Base-by-base conservation (phyloP, 768 basidiomycete genomes). In the Mycena sanguinolenta region DNA sequence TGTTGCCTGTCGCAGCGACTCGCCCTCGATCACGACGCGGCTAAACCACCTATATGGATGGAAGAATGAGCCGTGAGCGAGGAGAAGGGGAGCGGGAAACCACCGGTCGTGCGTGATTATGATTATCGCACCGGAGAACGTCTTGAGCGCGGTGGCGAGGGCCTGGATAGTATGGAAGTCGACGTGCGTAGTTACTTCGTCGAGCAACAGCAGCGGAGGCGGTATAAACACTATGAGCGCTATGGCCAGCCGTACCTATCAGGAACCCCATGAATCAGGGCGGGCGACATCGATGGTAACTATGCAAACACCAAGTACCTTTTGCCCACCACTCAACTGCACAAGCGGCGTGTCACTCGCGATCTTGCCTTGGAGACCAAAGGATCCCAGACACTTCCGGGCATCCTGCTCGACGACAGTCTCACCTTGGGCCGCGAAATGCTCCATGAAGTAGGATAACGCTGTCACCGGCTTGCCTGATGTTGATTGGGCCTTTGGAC, bases 181-280 rank as follows among this genome's bases (percentile, higher is more conserved):
- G 50, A 93, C 78, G 79, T 93, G 92, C n/a, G 91, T 87, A 53
- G 91, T 90, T 6, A 90, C 87, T 76, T 93, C 92, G 71, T 89
- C 87, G 27, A 89, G 78, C 9, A 88, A 77, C 36, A 90, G 80
- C 6, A 90, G 81, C 69, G 89, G 85, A 7, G 91, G 90, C 3
- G 86, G 77, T 9, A 82, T 79, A 72, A 85, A 90, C 27, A 90
- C 82, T 23, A 91, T 79, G 62, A 86, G 77, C 1, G 88, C 87
- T 19, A 92, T 80, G 1, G 89, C 90, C 17, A 92, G 81, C 13
- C 91, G 86, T 44, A 90, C 89, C 82, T 89, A 65, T 76, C 27
- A 34, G 4, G 46, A 19, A 7, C 42, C 42, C 13, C 30, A 34
- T 38, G 23, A 50, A 34, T n/a, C 23, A 1, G 21, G 8, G n/a